Percentiles rank a stretch among this genome's conserved stretches.
Conservation (phyloP, 2,329 filamentous ascomycete species). For the Fusarium poae region DNA sequence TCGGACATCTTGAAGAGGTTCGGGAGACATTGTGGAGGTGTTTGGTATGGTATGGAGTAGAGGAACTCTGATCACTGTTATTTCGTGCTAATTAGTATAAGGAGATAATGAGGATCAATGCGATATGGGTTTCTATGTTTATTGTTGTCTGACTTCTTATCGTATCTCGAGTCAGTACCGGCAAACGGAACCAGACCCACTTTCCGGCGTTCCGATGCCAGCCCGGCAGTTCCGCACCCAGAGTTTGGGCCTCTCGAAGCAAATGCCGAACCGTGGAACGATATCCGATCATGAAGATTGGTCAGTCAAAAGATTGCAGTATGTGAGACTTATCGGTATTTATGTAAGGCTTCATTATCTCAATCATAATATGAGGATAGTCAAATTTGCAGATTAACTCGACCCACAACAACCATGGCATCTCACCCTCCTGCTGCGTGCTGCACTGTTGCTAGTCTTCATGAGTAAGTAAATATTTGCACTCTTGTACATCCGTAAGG, state of each 20-base stretch:
- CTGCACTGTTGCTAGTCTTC: constrained; percentile 22
- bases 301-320: rapidly evolving
- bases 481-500: rapidly evolving
- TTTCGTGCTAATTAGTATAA: neutral
- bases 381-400: neutral
- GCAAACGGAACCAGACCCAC: constrained; percentile 17
- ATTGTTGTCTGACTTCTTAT: neutral
- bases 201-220: constrained; percentile 32
- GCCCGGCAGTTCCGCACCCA: constrained; percentile 9
- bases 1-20: constrained; percentile 30
- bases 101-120: neutral
- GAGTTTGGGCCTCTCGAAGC: neutral
- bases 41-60: neutral
- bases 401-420: constrained; percentile 4
- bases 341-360: neutral
- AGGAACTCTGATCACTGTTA: too few species aligned
- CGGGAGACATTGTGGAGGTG: constrained; percentile 9
- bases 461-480: constrained; percentile 1
- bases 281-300: neutral
- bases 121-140: neutral
- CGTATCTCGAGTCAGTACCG: neutral
- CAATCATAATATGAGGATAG: neutral
- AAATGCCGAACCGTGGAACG: neutral
- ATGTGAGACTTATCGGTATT: neutral
- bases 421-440: constrained; percentile 30